A percentile compares a stretch with the other conserved stretches of the same genome.
Conservation (phyloP, 306 rosid species). For the Sicyos baderoa region DNA sequence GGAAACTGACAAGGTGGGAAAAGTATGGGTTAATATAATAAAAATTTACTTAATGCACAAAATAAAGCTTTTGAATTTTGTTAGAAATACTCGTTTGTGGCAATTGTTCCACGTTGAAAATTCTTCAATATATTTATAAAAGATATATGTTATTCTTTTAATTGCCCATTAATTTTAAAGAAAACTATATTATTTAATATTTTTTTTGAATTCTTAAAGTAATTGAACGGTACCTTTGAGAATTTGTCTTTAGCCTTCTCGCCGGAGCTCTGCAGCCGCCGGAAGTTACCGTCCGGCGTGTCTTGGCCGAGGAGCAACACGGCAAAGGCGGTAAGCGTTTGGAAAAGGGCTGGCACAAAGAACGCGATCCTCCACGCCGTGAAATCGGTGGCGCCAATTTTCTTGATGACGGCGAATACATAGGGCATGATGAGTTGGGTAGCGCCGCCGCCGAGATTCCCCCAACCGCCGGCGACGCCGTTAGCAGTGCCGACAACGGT, state of each 20-base stretch:
- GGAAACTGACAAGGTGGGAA: too few relatives aligned
- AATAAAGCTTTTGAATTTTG: too few relatives aligned
- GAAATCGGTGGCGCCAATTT: conserved; percentile 49
- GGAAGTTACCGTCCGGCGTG: conserved; percentile 66
- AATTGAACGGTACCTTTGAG: conserved; percentile 24
- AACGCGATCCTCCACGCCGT: conserved; percentile 82
- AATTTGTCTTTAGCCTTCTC: conserved; percentile 52
- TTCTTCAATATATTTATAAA: too few relatives aligned
- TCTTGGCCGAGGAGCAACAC: conserved; percentile 56
- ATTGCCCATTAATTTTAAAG: too few relatives aligned
- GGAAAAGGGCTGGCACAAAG: conserved; percentile 62
- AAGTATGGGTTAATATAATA: too few relatives aligned
- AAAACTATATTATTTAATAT: too few relatives aligned
- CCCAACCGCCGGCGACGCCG: conserved; percentile 75
- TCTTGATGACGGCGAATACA: conserved; percentile 43
- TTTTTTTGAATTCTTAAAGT: too few relatives aligned
- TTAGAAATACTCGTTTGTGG: too few relatives aligned
- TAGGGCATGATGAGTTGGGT: conserved; percentile 87
- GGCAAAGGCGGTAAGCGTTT: conserved; percentile 50
- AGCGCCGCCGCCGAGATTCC: conserved; percentile 82
- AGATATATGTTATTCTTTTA: too few relatives aligned
- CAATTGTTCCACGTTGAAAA: too few relatives aligned
- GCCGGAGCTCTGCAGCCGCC: conserved; percentile 43
- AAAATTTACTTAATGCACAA: too few relatives aligned
- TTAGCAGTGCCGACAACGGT: conserved; percentile 67